These are phyloP conservation scores for Cetraspora pellucida DNA, from an alignment of 192 early-diverging fungal species.

Conservation along the genomic window DNA sequence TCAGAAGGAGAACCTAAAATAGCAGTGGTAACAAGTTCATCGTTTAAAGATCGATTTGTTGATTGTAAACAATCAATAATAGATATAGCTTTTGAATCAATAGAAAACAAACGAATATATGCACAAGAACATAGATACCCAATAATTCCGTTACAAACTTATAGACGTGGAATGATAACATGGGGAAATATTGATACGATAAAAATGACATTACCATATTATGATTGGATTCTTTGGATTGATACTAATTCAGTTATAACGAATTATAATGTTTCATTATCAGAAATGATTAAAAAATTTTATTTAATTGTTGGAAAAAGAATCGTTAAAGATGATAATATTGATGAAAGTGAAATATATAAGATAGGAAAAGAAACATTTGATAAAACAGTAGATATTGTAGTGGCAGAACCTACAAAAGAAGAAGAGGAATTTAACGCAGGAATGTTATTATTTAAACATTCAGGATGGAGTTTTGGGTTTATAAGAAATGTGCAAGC, in stretches of 20 bases:
- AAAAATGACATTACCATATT: slow-evolving; percentile 57
- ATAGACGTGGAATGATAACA: slow-evolving; percentile 48
- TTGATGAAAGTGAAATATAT: too few relatives aligned
- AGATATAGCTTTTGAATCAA: slow-evolving; percentile 45
- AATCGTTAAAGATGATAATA: slow-evolving; percentile 18
- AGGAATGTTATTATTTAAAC: slow-evolving; percentile 62
- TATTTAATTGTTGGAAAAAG: slow-evolving; percentile 29
- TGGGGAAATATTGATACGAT: slow-evolving; percentile 63
- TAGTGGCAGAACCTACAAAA: slow-evolving; percentile 44
- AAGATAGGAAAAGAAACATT: slow-evolving; percentile 41
- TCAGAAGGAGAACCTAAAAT: too few relatives aligned
- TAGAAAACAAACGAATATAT: slow-evolving; percentile 58
- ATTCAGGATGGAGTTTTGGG: slow-evolving; percentile 52
- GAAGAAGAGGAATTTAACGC: slow-evolving; percentile 61
- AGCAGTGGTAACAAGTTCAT: slow-evolving; percentile 43
- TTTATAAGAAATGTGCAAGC: slow-evolving; percentile 54
- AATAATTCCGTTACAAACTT: slow-evolving; percentile 57
- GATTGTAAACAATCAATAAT: slow-evolving; percentile 58
- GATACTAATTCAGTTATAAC: slow-evolving; percentile 63
- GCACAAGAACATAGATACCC: slow-evolving; percentile 53
- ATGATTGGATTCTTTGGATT: slow-evolving; percentile 66
- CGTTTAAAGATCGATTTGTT: slow-evolving; percentile 55
- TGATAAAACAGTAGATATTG: slow-evolving; percentile 32
- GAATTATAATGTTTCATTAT: slow-evolving; percentile 47
- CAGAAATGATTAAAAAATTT: slow-evolving; percentile 45